Base-by-base conservation (phyloP, 2,329 filamentous ascomycete species). In the Aspergillus candidus region DNA sequence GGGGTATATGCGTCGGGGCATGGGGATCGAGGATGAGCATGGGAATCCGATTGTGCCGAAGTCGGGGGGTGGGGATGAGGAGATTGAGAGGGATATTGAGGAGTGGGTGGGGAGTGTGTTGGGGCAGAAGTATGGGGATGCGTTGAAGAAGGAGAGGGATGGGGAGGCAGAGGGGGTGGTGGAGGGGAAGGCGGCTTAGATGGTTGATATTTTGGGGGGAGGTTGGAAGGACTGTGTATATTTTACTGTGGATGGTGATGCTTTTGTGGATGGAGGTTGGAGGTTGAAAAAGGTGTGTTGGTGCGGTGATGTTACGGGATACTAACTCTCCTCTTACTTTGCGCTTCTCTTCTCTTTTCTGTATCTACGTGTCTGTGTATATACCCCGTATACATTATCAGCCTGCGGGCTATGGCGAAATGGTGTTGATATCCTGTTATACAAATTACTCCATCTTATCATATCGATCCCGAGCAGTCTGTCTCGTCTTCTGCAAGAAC, bases 1-100 rank as follows among this genome's bases (percentile, higher is more conserved):
- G 58, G 62, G 49, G 73, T 77, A 57, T 75, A 78, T 45, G 78
- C 84, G 70, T 70, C 76, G 52, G 67, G 76, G 56, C 72, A 72
- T 22, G 73, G 22, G 22, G 2, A 7, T 27, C 10, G 22, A 27
- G 22, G 22, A 27, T 27, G 22, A 8, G 22, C 22, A 27, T 27
- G 22, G 22, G 22, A 27, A 27, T 27, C 22, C 22, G 22, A 88
- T 50, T 73, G 78, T 43, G 79, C 78, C 50, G 77, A 76, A 50
- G 75, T 76, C 45, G 61, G 72, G 4, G 54, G 71, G 64, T 45
- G 58, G 56, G 35, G 72, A 74, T 58, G 63, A 67, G 42, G 69
- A 76, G 51, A 66, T 72, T 32, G 74, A 77, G 59, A 64, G 69
- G 56, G 74, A 78, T 51, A 70, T 79, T 44, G 76, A 76, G 52